These are phyloP conservation scores for Plenodomus tracheiphilus DNA, from an alignment of 2,329 filamentous ascomycete genomes.

Conservation along the genomic window DNA sequence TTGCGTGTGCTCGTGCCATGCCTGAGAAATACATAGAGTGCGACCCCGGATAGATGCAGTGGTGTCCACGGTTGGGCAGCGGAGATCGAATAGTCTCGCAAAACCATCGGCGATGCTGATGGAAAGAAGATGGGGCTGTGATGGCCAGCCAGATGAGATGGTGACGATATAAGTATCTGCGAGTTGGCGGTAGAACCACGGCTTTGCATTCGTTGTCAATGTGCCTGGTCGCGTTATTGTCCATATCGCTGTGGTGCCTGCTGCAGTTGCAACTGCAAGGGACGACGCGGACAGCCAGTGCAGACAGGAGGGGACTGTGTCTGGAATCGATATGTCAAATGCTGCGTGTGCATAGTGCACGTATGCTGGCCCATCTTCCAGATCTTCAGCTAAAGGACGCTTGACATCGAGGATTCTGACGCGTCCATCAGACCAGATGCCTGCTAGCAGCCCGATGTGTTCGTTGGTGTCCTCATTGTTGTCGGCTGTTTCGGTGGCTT, in stretches of 20 bases:
- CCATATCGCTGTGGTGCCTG: conserved; percentile 61
- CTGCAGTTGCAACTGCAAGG: conserved; percentile 59
- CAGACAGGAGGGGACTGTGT: conserved; percentile 59
- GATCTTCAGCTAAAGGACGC: conserved; percentile 11
- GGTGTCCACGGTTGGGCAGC: conserved; percentile 50
- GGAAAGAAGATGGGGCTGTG: conserved; percentile 56
- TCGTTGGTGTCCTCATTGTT: conserved; percentile 34
- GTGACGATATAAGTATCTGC: conserved; percentile 54
- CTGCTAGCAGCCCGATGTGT: conserved; percentile 58
- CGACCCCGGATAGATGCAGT: conserved; percentile 54
- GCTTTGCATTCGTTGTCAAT: conserved; percentile 31
- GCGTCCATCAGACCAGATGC: conserved; percentile 62
- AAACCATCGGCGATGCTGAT: conserved; percentile 60
- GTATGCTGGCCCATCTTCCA: conserved; percentile 22
- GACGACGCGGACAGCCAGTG: conserved; percentile 61
- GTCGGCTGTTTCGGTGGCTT: conserved; percentile 22
- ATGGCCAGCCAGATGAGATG: conserved; percentile 57
- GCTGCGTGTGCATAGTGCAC: conserved; percentile 52
- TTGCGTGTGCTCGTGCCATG: conserved; percentile 61
- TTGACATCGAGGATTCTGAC: conserved; percentile 59
- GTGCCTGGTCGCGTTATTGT: conserved; percentile 47
- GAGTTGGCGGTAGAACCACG: conserved; percentile 49
- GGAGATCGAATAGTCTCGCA: conserved; percentile 58
- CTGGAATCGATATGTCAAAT: conserved; percentile 55
- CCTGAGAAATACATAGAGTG: conserved; percentile 52